Evolutionary conservation across 495 filamentous ascomycete genomes (phyloP).

Genomic region (Penicillium samsonianum): DNA sequence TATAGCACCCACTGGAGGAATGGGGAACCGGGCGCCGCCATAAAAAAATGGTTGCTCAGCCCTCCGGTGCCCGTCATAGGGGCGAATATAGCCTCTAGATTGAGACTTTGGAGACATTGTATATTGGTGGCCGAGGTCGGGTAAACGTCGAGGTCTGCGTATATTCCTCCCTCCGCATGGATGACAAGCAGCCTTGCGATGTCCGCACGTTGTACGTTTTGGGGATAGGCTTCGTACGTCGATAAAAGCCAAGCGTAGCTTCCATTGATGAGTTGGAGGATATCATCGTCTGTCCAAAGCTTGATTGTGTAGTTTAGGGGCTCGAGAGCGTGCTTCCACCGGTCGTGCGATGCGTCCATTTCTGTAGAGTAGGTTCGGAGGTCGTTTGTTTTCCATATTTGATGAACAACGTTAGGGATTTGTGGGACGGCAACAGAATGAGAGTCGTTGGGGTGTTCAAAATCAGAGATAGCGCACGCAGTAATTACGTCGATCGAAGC

Average conservation of each 20-base stretch:
- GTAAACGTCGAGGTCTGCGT: slow-evolving; percentile 14
- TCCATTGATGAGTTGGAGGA: slow-evolving; percentile 7
- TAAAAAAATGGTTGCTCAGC: slow-evolving; percentile 16
- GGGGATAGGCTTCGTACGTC: slow-evolving; percentile 11
- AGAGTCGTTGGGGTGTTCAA: not conserved
- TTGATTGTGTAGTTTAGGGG: not conserved
- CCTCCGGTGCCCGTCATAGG: slow-evolving; percentile 7
- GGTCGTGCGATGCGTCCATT: not conserved
- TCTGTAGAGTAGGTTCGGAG: not conserved
- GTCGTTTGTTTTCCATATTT: slow-evolving; percentile 1
- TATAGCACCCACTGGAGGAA: slow-evolving; percentile 9
- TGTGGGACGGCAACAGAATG: not conserved
- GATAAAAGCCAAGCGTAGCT: slow-evolving; percentile 11
- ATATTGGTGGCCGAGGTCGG: not conserved
- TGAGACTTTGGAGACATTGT: slow-evolving; percentile 3
- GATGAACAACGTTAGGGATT: not conserved
- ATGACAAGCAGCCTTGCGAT: not conserved
- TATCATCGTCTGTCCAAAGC: not conserved
- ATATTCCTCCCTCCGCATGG: slow-evolving; percentile 13
- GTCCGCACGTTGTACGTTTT: slow-evolving; percentile 1
- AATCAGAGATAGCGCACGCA: not conserved
- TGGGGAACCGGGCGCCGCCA: slow-evolving; percentile 3
- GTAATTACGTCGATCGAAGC: not conserved
- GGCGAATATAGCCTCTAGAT: slow-evolving; percentile 10
- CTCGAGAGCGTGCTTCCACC: not conserved